These are phyloP conservation scores for Neofusicoccum cordaticola DNA, from an alignment of 2,329 filamentous ascomycete species.

Conservation along the genomic window DNA sequence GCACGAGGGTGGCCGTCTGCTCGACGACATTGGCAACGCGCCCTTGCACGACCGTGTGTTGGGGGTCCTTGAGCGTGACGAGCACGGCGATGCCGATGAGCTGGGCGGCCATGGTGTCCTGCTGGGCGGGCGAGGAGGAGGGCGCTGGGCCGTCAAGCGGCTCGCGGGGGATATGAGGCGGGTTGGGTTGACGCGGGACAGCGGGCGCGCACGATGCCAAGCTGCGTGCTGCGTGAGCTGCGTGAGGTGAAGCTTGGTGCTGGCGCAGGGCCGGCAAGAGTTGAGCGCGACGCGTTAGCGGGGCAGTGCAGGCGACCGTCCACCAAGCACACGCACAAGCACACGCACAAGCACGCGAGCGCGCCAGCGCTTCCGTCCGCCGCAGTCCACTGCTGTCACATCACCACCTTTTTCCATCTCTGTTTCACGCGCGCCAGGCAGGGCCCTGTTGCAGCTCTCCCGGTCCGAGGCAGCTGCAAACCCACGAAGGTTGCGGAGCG, in stretches of 20 bases:
- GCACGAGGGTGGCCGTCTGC: conserved; percentile 58
- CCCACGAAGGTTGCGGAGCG: neutral
- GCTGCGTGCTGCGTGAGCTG: neutral
- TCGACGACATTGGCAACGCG: conserved; percentile 69
- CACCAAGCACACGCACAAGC: too few relatives aligned
- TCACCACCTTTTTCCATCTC: neutral
- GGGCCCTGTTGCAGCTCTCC: conserved; percentile 1
- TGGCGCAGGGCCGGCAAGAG: neutral
- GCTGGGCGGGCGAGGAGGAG: conserved; percentile 19
- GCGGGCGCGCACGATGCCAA: neutral
- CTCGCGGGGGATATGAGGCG: neutral
- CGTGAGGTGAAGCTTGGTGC: neutral
- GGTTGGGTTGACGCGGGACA: neutral
- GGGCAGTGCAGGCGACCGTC: neutral
- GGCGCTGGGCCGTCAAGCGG: neutral
- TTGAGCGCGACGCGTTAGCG: conserved; percentile 14
- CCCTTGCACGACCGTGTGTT: conserved; percentile 64
- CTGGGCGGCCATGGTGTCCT: conserved; percentile 64
- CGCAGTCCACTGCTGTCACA: neutral
- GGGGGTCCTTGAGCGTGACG: conserved; percentile 67
- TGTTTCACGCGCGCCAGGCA: neutral
- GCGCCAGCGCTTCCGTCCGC: neutral
- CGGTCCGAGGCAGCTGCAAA: neutral
- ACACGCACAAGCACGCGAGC: neutral
- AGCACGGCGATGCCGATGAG: conserved; percentile 76